phyloP scores from a whole-genome alignment of 495 filamentous ascomycete species.

The Penicillium cosmopolitanum region DNA sequence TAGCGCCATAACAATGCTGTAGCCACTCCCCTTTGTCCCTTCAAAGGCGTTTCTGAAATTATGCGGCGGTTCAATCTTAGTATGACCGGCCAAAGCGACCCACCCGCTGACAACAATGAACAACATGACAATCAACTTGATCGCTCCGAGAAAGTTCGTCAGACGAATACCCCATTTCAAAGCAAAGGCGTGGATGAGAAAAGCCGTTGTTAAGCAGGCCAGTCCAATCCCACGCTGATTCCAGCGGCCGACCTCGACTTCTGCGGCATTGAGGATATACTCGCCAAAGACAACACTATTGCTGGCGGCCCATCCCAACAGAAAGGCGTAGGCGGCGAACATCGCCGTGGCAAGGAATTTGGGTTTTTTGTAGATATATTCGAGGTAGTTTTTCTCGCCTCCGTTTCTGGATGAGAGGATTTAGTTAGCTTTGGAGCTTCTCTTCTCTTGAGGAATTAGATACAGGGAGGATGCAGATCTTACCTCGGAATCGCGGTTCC shows the following conservation, averaged over 20 bases:
- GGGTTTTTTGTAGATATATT: conserved; percentile 66
- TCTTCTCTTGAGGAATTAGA: too few species aligned
- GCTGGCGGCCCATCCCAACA: conserved; percentile 58
- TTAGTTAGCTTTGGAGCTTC: neutral
- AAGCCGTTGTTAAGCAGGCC: conserved; percentile 66
- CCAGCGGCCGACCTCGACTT: conserved; percentile 65
- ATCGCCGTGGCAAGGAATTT: conserved; percentile 68
- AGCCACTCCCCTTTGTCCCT: conserved; percentile 58
- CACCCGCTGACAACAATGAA: conserved; percentile 70
- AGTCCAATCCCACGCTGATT: conserved; percentile 68
- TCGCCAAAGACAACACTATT: conserved; percentile 73
- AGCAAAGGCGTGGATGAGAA: conserved; percentile 61
- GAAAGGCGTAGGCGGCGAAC: conserved; percentile 61
- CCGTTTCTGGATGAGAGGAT: conserved; percentile 51
- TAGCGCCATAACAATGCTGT: conserved; percentile 64
- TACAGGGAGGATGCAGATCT: conserved; percentile 1
- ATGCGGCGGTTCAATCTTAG: conserved; percentile 50
- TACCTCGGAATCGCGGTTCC: conserved; percentile 56
- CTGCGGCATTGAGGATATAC: conserved; percentile 68
- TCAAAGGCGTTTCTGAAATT: conserved; percentile 71
- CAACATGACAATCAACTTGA: conserved; percentile 69
- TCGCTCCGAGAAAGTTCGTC: conserved; percentile 64
- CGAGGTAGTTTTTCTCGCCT: conserved; percentile 73
- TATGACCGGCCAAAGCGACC: conserved; percentile 58
- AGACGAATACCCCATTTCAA: conserved; percentile 72